Conservation (phyloP, 225 moss, liverwort and hornwort genomes). For the Polytrichum commune region DNA sequence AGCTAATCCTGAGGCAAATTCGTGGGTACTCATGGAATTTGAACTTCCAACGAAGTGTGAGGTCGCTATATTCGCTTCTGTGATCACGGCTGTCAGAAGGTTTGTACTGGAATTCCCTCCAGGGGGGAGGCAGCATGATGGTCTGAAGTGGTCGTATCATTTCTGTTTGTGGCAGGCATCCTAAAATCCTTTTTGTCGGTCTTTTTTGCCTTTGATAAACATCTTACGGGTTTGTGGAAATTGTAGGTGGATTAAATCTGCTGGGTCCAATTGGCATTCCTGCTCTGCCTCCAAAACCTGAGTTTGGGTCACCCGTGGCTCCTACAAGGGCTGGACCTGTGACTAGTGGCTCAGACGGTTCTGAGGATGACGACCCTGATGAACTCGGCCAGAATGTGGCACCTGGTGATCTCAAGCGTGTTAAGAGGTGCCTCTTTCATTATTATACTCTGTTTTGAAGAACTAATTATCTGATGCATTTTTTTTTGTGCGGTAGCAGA, state of each 20-base stretch:
- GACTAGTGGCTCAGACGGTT: constrained; percentile 87
- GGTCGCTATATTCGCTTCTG: background rate
- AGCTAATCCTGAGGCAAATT: too few species aligned
- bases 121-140: too few species aligned
- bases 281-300: constrained; percentile 82
- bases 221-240: constrained; percentile 6
- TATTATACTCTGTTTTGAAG: too few species aligned
- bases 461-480: too few species aligned
- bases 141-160: too few species aligned
- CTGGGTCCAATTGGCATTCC: constrained; percentile 63
- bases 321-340: constrained; percentile 46
- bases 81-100: background rate
- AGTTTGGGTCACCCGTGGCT: constrained; percentile 31
- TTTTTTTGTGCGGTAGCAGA: background rate
- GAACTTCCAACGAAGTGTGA: too few species aligned
- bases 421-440: constrained; percentile 59
- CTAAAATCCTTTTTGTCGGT: too few species aligned
- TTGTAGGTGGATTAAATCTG: constrained; percentile 5
- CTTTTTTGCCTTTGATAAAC: background rate
- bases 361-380: constrained; percentile 76
- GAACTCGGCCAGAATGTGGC: constrained; percentile 64
- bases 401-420: constrained; percentile 87
- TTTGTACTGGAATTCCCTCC: background rate
- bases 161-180: too few species aligned
- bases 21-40: too few species aligned